Percentiles rank a stretch among this genome's conserved stretches.
phyloP scores from a whole-genome alignment of 352 stramenopile species.

The Pythium sukuiense region DNA sequence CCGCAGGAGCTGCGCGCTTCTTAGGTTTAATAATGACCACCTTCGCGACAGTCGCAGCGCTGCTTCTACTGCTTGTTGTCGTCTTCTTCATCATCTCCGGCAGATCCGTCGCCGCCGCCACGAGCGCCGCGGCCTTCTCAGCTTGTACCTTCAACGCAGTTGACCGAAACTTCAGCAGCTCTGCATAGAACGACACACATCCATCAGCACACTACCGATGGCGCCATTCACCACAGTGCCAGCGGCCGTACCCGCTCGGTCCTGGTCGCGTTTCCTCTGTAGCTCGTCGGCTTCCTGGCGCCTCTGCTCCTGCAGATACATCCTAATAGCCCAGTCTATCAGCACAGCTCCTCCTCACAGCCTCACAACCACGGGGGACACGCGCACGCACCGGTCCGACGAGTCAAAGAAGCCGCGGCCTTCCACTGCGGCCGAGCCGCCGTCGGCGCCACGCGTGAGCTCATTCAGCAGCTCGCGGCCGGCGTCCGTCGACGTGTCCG shows the following conservation, averaged over 20 bases:
- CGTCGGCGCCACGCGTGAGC: conserved; percentile 32
- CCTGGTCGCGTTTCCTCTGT: conserved; percentile 39
- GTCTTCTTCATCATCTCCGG: conserved; percentile 3
- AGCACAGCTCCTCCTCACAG: conserved; percentile 1
- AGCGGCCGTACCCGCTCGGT: conserved; percentile 10
- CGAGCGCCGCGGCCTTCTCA: conserved; percentile 35
- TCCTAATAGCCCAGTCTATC: conserved; percentile 6
- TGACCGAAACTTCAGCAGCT: conserved; percentile 62
- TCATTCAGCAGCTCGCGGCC: conserved; percentile 60
- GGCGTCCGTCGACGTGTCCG: conserved; percentile 65
- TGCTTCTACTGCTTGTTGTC: conserved; percentile 1
- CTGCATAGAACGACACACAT: conserved; percentile 19
- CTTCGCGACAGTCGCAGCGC: conserved; percentile 19
- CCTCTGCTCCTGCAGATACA: conserved; percentile 74
- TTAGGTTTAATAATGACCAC: conserved; percentile 66
- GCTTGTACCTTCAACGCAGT: conserved; percentile 58
- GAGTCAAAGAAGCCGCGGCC: conserved; percentile 68
- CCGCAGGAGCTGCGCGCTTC: conserved; percentile 33
- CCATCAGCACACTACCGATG: neutral
- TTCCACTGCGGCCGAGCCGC: conserved; percentile 37
- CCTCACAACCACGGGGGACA: neutral
- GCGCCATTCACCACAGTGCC: neutral
- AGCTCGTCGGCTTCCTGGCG: conserved; percentile 40
- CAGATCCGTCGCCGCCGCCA: conserved; percentile 10
- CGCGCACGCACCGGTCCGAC: conserved; percentile 45